Conservation (phyloP, 495 filamentous ascomycete genomes). For the Delitschia confertaspora region DNA sequence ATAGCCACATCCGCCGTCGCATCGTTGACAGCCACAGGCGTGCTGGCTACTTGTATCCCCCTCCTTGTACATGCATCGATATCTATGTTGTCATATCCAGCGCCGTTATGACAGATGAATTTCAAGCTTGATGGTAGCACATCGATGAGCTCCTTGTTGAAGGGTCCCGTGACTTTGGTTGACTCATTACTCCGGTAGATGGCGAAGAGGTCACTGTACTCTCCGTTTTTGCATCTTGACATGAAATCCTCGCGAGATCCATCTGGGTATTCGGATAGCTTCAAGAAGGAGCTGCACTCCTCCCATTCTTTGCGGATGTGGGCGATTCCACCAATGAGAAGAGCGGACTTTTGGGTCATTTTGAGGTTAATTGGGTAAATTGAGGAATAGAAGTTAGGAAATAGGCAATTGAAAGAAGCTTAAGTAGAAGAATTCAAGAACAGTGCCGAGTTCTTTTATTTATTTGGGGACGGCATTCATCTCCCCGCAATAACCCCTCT, state of each 20-base stretch:
- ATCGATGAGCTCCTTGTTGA: conserved; percentile 30
- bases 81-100: conserved; percentile 37
- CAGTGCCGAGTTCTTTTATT: conserved; percentile 2
- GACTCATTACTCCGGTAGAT: conserved; percentile 35
- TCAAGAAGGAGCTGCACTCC: conserved; percentile 21
- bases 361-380: background rate
- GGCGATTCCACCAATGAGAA: conserved; percentile 31
- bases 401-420: too few relatives aligned
- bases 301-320: conserved; percentile 33
- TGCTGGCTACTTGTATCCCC: conserved; percentile 30
- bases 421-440: background rate
- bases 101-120: conserved; percentile 34
- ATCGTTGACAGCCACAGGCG: conserved; percentile 34
- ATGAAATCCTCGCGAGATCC: conserved; percentile 33
- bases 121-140: conserved; percentile 29
- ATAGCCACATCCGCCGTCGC: conserved; percentile 35
- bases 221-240: conserved; percentile 28
- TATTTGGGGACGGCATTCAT: conserved; percentile 13
- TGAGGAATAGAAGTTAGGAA: background rate
- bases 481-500: too few relatives aligned
- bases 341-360: conserved; percentile 21
- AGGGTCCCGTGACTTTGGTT: conserved; percentile 32
- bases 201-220: conserved; percentile 29
- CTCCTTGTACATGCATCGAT: conserved; percentile 30
- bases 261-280: conserved; percentile 28